These are phyloP conservation scores for Chaetomiaceae sp. DNA, from an alignment of 2,329 filamentous ascomycete genomes.

Conservation along the genomic window DNA sequence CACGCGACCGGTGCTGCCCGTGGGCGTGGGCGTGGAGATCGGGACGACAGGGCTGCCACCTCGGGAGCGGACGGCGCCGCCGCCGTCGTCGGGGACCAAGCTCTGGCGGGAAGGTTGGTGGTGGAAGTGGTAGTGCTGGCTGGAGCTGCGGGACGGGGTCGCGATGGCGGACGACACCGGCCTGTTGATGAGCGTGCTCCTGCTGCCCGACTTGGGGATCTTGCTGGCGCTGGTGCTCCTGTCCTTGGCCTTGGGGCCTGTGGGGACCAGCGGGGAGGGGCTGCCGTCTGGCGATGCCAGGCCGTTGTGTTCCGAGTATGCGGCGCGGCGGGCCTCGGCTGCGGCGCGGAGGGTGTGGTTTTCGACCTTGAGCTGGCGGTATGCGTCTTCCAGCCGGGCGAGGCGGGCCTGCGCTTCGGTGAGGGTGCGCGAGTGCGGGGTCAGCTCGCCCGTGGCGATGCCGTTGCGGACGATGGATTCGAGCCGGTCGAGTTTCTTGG, in stretches of 20 bases:
- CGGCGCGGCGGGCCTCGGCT: constrained; percentile 50
- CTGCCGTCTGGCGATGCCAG: constrained; percentile 34
- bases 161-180: constrained; percentile 5
- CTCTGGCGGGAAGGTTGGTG: constrained; percentile 8
- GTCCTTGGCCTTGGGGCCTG: constrained; percentile 45
- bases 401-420: constrained; percentile 44
- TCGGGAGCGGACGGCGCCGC: too few relatives aligned
- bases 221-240: constrained; percentile 4
- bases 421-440: constrained; percentile 18
- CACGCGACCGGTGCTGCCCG: background rate
- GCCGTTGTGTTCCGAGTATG: constrained; percentile 33
- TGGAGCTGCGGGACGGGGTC: constrained; percentile 19
- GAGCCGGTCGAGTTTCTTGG: constrained; percentile 81
- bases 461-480: constrained; percentile 72
- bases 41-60: too few relatives aligned
- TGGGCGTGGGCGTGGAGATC: too few relatives aligned
- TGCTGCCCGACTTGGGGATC: constrained; percentile 12
- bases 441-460: constrained; percentile 45
- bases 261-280: constrained; percentile 50
- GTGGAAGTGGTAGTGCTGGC: constrained; percentile 18
- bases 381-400: constrained; percentile 54
- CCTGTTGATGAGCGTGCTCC: constrained; percentile 19
- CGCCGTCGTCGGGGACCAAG: background rate
- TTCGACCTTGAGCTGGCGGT: constrained; percentile 59
- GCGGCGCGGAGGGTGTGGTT: constrained; percentile 65